phyloP scores from a whole-genome alignment of 2,329 filamentous ascomycete species.

The Colletotrichum musae region DNA sequence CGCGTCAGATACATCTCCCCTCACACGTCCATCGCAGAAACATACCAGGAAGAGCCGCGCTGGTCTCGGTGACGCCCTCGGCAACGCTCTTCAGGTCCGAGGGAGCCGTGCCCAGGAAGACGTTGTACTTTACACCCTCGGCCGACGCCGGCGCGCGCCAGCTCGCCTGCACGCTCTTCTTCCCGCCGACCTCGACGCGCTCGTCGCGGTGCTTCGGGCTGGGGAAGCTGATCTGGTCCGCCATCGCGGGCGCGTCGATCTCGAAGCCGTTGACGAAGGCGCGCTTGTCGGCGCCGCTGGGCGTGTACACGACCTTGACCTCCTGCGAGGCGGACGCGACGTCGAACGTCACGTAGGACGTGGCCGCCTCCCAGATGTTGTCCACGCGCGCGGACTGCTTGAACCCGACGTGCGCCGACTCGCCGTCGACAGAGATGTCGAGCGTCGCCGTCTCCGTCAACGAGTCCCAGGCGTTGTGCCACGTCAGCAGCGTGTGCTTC shows the following conservation, averaged over 20 bases:
- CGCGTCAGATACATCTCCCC: background rate
- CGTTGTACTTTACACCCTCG: slow-evolving; percentile 45
- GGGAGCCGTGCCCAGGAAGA: slow-evolving; percentile 45
- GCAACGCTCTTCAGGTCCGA: slow-evolving; percentile 40
- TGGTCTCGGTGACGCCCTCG: slow-evolving; percentile 31
- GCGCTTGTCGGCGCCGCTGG: slow-evolving; percentile 40
- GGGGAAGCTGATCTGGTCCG: slow-evolving; percentile 47
- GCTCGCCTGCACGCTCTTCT: slow-evolving; percentile 36
- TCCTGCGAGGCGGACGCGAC: slow-evolving; percentile 40
- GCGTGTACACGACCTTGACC: slow-evolving; percentile 47
- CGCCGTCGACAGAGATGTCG: slow-evolving; percentile 46
- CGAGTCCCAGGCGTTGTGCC: slow-evolving; percentile 50
- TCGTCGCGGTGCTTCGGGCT: slow-evolving; percentile 49
- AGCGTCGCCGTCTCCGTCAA: slow-evolving; percentile 44
- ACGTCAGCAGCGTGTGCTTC: slow-evolving; percentile 47
- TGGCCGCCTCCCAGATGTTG: slow-evolving; percentile 50
- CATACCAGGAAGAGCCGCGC: slow-evolving; percentile 29
- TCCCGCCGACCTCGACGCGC: slow-evolving; percentile 43
- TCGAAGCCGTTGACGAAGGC: slow-evolving; percentile 52
- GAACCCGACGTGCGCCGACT: slow-evolving; percentile 23
- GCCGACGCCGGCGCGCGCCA: slow-evolving; percentile 46
- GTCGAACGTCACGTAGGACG: slow-evolving; percentile 47
- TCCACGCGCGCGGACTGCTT: slow-evolving; percentile 47
- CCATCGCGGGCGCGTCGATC: slow-evolving; percentile 45
- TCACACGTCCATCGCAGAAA: fast-evolving